A percentile compares a stretch with the other conserved stretches of the same genome.
Evolutionary conservation across 306 rosid genomes (phyloP).

Genomic region (Arachis stenosperma): DNA sequence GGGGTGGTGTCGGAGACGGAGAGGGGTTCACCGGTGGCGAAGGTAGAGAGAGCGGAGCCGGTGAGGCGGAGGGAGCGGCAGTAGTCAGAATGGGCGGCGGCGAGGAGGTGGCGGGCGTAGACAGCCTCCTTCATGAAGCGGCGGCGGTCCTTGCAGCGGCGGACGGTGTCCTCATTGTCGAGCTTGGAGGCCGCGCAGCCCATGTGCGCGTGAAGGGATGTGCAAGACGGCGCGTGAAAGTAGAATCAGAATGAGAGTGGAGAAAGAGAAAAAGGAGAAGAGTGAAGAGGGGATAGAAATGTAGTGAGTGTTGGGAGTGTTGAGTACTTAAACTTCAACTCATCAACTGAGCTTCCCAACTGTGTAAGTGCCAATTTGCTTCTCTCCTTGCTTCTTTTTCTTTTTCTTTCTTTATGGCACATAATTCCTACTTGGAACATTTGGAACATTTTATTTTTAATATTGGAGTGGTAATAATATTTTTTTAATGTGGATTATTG

Average conservation of each 20-base stretch:
- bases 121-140: conserved; percentile 90
- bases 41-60: conserved; percentile 76
- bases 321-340: too few species aligned
- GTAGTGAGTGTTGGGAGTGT: too few species aligned
- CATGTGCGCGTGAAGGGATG: conserved; percentile 41
- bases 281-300: not conserved
- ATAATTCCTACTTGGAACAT: too few species aligned
- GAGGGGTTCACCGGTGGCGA: conserved; percentile 76
- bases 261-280: too few species aligned
- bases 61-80: conserved; percentile 88
- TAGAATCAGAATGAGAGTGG: not conserved
- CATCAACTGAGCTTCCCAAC: not conserved
- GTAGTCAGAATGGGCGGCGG: conserved; percentile 97
- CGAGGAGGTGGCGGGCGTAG: conserved; percentile 80
- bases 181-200: conserved; percentile 94
- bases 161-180: conserved; percentile 88
- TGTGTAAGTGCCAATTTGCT: not conserved
- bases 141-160: conserved; percentile 96
- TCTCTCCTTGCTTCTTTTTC: not conserved
- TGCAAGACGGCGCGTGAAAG: not conserved
- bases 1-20: conserved; percentile 81
- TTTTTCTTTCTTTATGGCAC: not conserved
- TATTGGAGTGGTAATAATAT: too few species aligned
- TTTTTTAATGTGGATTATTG: too few species aligned
- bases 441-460: too few species aligned